Evolutionary conservation across 108 stramenopile genomes (phyloP), one percentile per base, ranked within the genome.

Genomic region (Cyclotella atomus): DNA sequence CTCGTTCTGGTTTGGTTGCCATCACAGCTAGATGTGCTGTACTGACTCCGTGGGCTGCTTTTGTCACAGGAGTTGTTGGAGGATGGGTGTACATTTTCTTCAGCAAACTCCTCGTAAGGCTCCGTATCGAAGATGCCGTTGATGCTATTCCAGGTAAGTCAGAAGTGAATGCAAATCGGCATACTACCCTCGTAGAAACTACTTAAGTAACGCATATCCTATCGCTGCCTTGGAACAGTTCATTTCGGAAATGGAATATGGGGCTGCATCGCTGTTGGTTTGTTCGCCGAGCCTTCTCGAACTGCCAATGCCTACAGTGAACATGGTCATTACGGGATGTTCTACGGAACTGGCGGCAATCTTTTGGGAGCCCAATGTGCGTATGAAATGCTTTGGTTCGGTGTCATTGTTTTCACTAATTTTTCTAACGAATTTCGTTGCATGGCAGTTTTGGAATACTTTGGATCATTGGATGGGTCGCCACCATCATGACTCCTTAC

Each of bases 41-140:
- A 17, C 12, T 59, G 29, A 23, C 56, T 2, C 56, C 56, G 8
- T 59, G 56, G 56, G 56, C 56, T 15, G 56, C 56, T 2, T 82
- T 83, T 5, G 55, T 77, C 49, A 72, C 76, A 53, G 89, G 90
- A 35, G 59, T 84, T 43, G 25, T 90, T 36, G 86, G 71, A 3
- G 95, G 79, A n/a, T 79, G 70, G 60, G 77, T 96, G 15, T 98
- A 98, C 89, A 67, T 87, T 20, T 65, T 77, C 32, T 81, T 77
- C 14, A 77, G 78, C 59, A 55, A 45, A 25, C 86, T 93, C 6
- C 77, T 98, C 6, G 68, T 92, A 45, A 79, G 72, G 73, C 59
- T 96, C 20, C 84, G 87, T 47, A 82, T 98, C 64, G 96, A 98
- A 72, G 96, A 98, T 74, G 91, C 95, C 27, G 95, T 98, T 17